Evolutionary conservation across 768 basidiomycete species (phyloP).

Genomic region (Collybia nuda): DNA sequence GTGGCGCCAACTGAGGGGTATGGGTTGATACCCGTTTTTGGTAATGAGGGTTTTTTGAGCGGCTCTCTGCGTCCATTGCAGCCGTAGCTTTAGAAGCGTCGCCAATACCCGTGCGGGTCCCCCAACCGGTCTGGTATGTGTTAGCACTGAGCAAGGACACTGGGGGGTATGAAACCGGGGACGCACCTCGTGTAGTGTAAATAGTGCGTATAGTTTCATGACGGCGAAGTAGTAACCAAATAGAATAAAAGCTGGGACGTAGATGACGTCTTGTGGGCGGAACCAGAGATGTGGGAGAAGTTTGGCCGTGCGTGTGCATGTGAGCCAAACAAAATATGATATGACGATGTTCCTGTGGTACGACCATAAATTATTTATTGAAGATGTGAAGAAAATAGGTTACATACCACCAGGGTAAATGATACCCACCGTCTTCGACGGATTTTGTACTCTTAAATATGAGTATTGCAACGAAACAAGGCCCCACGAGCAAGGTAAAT

Average conservation of each 20-base stretch:
- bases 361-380: no score
- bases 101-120: slow-evolving; percentile 91
- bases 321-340: slow-evolving; percentile 69
- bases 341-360: slow-evolving; percentile 60
- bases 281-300: slow-evolving; percentile 82
- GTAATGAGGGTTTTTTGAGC: slow-evolving; percentile 20
- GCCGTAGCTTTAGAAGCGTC: slow-evolving; percentile 76
- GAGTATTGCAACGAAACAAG: slow-evolving; percentile 72
- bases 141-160: not conserved
- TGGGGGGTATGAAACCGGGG: not conserved
- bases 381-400: not conserved
- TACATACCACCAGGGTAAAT: slow-evolving; percentile 78
- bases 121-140: slow-evolving; percentile 77
- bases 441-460: slow-evolving; percentile 78
- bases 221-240: slow-evolving; percentile 95
- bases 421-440: slow-evolving; percentile 65
- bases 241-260: slow-evolving; percentile 81
- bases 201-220: slow-evolving; percentile 91
- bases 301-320: slow-evolving; percentile 75
- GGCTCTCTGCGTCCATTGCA: slow-evolving; percentile 49
- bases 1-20: no score
- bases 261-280: slow-evolving; percentile 71
- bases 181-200: slow-evolving; percentile 83
- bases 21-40: slow-evolving; percentile 15
- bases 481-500: slow-evolving; percentile 82